Percentiles rank a stretch among this genome's conserved stretches.
Conservation (phyloP, 306 rosid species). For the Medicago arabica region DNA sequence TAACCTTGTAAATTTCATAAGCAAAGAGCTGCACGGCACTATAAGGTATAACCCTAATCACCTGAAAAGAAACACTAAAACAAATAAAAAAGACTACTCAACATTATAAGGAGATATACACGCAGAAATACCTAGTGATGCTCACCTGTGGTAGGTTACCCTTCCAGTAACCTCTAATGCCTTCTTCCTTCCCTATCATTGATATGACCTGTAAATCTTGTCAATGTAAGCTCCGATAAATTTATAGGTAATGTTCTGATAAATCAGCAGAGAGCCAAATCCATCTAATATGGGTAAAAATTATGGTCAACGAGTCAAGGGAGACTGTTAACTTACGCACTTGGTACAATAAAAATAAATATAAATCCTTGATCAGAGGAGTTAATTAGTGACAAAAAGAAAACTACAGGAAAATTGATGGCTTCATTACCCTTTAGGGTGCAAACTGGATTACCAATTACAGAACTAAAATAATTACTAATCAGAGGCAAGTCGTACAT, state of each 20-base stretch:
- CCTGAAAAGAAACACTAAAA: conserved; percentile 60
- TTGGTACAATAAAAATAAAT: too few relatives aligned
- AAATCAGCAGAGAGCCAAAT: conserved; percentile 13
- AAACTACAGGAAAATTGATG: too few relatives aligned
- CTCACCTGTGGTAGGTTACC: conserved; percentile 95
- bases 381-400: too few relatives aligned
- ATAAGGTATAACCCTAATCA: conserved; percentile 89
- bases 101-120: conserved; percentile 29
- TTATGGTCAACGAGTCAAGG: too few relatives aligned
- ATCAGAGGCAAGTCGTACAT: background rate
- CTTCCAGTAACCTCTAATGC: conserved; percentile 93
- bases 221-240: conserved; percentile 37
- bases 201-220: conserved; percentile 67
- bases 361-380: too few relatives aligned
- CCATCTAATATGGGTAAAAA: background rate
- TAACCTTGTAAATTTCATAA: conserved; percentile 84
- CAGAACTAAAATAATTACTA: background rate
- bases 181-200: conserved; percentile 85
- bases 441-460: too few relatives aligned
- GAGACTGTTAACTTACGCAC: too few relatives aligned
- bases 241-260: conserved; percentile 30
- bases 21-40: conserved; percentile 97
- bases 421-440: too few relatives aligned
- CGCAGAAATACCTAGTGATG: conserved; percentile 33
- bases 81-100: conserved; percentile 42